phyloP scores from a whole-genome alignment of 768 basidiomycete genomes.

The Roridomyces roridus region DNA sequence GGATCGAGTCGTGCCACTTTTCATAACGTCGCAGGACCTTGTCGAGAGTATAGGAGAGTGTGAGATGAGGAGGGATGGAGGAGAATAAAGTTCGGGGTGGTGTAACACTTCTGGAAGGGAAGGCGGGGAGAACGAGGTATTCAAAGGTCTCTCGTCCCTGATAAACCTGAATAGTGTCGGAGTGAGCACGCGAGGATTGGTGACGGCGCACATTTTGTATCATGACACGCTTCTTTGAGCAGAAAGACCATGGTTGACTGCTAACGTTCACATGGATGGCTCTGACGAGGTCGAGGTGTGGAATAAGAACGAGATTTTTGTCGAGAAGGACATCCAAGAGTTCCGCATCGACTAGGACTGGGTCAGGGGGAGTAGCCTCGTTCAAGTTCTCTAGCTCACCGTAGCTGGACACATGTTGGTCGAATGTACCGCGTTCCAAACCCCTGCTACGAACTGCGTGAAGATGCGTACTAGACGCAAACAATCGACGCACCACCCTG shows the following conservation, averaged over 20 bases:
- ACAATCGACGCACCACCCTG: no score
- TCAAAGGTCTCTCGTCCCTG: neutral
- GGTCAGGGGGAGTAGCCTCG: no score
- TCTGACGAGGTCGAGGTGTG: neutral
- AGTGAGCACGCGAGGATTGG: neutral
- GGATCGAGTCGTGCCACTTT: neutral
- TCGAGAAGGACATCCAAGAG: neutral
- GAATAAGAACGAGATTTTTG: neutral
- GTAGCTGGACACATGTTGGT: no score
- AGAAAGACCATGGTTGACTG: neutral
- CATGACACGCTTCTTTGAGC: neutral
- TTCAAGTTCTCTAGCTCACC: no score
- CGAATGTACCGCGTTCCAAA: no score
- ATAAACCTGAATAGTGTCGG: neutral
- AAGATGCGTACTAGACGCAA: no score
- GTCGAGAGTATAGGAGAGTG: neutral
- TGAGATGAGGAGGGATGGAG: neutral
- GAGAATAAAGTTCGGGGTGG: neutral
- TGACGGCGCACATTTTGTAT: neutral
- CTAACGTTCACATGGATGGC: neutral
- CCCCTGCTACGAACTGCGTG: no score
- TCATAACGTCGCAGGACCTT: neutral
- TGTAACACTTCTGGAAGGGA: neutral
- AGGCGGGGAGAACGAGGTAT: constrained; percentile 2
- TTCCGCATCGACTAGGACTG: neutral